Percentiles rank a stretch among this genome's conserved stretches.
Conservation (phyloP, 257 asterid species). For the Sherardia arvensis region DNA sequence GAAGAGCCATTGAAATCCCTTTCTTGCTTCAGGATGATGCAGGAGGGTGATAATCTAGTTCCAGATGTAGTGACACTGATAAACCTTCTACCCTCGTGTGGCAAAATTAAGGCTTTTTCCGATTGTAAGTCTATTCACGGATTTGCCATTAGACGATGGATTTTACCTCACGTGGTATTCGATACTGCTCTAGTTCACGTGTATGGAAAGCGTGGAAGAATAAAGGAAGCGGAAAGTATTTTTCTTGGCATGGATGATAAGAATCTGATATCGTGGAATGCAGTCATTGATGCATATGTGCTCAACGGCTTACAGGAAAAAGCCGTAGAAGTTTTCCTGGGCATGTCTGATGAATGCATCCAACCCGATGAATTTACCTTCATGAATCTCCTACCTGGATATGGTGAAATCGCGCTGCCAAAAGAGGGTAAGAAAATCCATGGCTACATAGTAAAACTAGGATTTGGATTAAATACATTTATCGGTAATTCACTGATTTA, state of each 20-base stretch:
- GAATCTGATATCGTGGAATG: slow-evolving; percentile 48
- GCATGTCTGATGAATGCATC: slow-evolving; percentile 19
- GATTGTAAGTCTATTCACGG: slow-evolving; percentile 52
- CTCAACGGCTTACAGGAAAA: slow-evolving; percentile 27
- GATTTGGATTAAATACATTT: slow-evolving; percentile 20
- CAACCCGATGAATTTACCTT: slow-evolving; percentile 43
- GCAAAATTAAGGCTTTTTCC: slow-evolving; percentile 23
- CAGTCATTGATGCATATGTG: slow-evolving; percentile 39
- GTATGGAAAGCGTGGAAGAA: slow-evolving; percentile 45
- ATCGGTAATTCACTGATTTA: slow-evolving; percentile 40
- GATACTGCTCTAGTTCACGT: slow-evolving; percentile 48
- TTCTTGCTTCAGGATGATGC: slow-evolving; percentile 37
- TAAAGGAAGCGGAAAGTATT: slow-evolving; percentile 21
- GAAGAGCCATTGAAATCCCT: slow-evolving; percentile 26
- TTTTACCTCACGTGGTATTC: slow-evolving; percentile 34
- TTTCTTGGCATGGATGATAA: slow-evolving; percentile 26
- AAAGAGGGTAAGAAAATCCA: slow-evolving; percentile 54
- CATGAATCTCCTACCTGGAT: slow-evolving; percentile 34
- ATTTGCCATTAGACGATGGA: slow-evolving; percentile 33
- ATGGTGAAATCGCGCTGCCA: slow-evolving; percentile 47
- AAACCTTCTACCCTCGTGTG: slow-evolving; percentile 51
- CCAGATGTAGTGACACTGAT: slow-evolving; percentile 52
- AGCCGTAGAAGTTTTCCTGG: slow-evolving; percentile 34
- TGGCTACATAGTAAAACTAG: slow-evolving; percentile 27
- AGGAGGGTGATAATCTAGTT: slow-evolving; percentile 20